These are phyloP conservation scores for Trifolium subterraneum DNA, from an alignment of 306 rosid species.

Conservation along the genomic window DNA sequence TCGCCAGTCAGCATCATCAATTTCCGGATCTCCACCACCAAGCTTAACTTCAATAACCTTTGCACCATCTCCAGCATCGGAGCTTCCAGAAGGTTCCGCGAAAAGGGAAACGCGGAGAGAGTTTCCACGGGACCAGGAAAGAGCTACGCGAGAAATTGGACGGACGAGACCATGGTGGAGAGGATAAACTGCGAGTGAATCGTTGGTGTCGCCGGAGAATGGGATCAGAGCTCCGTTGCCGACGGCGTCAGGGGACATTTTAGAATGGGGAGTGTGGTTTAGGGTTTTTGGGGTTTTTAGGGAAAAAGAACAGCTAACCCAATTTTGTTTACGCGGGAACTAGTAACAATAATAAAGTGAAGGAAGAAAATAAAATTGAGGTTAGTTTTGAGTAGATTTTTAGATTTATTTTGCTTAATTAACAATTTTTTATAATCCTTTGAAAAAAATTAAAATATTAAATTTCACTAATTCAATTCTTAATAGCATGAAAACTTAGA, in stretches of 20 bases:
- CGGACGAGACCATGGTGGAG: slow-evolving; percentile 69
- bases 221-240: slow-evolving; percentile 55
- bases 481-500: too few relatives aligned
- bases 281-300: slow-evolving; percentile 48
- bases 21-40: slow-evolving; percentile 63
- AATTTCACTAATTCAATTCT: too few relatives aligned
- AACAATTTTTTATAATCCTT: too few relatives aligned
- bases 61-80: slow-evolving; percentile 54
- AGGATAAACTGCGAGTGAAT: slow-evolving; percentile 51
- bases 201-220: slow-evolving; percentile 44
- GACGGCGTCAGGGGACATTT: slow-evolving; percentile 57
- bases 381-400: too few relatives aligned
- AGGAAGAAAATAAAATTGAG: too few relatives aligned
- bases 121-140: slow-evolving; percentile 89
- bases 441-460: too few relatives aligned
- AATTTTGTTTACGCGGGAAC: slow-evolving; percentile 16
- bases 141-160: slow-evolving; percentile 70
- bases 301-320: background rate
- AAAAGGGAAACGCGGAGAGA: slow-evolving; percentile 78
- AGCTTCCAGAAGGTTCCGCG: slow-evolving; percentile 29
- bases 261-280: slow-evolving; percentile 3
- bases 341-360: too few relatives aligned
- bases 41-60: slow-evolving; percentile 80
- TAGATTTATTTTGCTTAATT: too few relatives aligned
- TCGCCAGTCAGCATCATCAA: slow-evolving; percentile 63